phyloP scores from a whole-genome alignment of 202 grass and related monocot genomes.

The Musa balbisiana region DNA sequence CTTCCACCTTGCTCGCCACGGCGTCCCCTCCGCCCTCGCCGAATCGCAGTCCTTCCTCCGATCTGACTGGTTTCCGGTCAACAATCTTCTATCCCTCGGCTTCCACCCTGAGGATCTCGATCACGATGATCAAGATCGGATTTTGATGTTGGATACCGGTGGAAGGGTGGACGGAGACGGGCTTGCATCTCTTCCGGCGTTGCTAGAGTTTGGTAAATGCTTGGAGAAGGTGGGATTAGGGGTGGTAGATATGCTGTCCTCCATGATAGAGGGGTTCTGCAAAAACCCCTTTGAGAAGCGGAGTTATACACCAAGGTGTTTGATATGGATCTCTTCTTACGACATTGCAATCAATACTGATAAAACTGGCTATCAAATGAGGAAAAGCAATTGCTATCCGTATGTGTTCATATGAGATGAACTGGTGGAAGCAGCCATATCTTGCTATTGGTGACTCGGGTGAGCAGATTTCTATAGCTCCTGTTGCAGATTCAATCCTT shows the following conservation, averaged over 20 bases:
- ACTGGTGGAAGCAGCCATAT: constrained; percentile 23
- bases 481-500: constrained; percentile 31
- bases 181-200: constrained; percentile 20
- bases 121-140: constrained; percentile 21
- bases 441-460: constrained; percentile 37
- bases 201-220: constrained; percentile 30
- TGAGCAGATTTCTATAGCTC: constrained; percentile 28
- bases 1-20: constrained; percentile 50
- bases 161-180: constrained; percentile 14
- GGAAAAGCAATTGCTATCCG: constrained; percentile 43
- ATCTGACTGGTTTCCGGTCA: not conserved
- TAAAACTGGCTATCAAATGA: not conserved
- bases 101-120: constrained; percentile 20
- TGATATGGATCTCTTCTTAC: constrained; percentile 43
- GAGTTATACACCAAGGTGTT: constrained; percentile 39
- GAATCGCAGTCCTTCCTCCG: constrained; percentile 18
- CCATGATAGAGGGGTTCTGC: not conserved
- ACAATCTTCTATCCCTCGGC: constrained; percentile 25
- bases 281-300: constrained; percentile 35
- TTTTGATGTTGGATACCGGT: constrained; percentile 36
- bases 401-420: constrained; percentile 53
- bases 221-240: constrained; percentile 36
- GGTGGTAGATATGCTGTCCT: constrained; percentile 27
- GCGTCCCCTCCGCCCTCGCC: constrained; percentile 22
- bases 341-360: not conserved